Base-by-base conservation (phyloP, 106 monocot genomes). In the Xerophyta viscosa region DNA sequence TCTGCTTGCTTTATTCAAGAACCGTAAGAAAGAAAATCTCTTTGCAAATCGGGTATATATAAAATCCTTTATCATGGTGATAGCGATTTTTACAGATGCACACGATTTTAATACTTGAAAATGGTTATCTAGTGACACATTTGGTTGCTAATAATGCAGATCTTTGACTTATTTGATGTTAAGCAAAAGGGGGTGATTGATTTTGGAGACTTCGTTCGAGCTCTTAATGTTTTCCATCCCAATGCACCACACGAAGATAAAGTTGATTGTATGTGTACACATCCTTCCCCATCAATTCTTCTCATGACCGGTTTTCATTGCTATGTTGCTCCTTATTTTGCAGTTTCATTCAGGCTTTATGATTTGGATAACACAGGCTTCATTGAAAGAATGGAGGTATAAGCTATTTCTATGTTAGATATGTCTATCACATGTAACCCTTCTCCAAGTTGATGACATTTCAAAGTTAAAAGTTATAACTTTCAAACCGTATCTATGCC, bases 1-100 rank as follows among this genome's bases (percentile, higher is more conserved):
- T 64, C 88, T 84, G 58, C 74, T 94, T 58, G 93, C 93, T 36
- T 75, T 94, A 30, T 94, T 88, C 52, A 88, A 84, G 62, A 77
- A 84, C 60, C 68, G 62, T 21, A 88, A 75, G 49, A 88, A 61
- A 58, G 80, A 84, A 48, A 94, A 94, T 70, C 77, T 94, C 41
- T 94, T 94, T 62, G 87, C 88, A 48, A 81, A 84, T 53, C 43
- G 84, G 88, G 93, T 93, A 84, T 49, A 15, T 39, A n/a, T n/a
- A n/a, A n/a, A n/a, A n/a, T n/a, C n/a, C n/a, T n/a, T n/a, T n/a
- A n/a, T n/a, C n/a, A n/a, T n/a, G n/a, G n/a, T n/a, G n/a, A n/a
- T n/a, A n/a, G n/a, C n/a, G n/a, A n/a, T n/a, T n/a, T n/a, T n/a
- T n/a, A n/a, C n/a, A n/a, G n/a, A n/a, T n/a, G n/a, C n/a, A n/a